Base-by-base conservation (phyloP, 2,329 filamentous ascomycete species). In the Aspergillus sp. region DNA sequence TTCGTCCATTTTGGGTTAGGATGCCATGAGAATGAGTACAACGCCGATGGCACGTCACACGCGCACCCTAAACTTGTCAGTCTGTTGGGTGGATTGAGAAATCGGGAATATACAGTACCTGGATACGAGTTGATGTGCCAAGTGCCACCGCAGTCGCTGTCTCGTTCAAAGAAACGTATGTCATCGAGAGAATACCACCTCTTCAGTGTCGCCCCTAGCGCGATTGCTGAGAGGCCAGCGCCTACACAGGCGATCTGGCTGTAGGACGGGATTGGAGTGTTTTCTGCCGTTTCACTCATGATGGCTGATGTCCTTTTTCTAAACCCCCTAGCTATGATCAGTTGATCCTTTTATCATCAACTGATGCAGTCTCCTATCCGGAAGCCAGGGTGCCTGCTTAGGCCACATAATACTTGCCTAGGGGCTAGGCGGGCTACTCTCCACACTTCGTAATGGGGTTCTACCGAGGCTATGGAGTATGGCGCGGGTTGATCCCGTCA, bases 121-220 rank as follows among this genome's bases (percentile, higher is more conserved):
- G 81, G 84, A 66, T 88, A 87, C 21, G 76, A 71, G 63, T 86
- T 87, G 47, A 78, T 76, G 63, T 77, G 76, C 85, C 85, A 87
- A 2, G 84, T 86, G 10, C 84, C 85, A 17, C 84, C 84, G 17
- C 82, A 71, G 2, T 75, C 75, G 6, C 72, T 62, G 55, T 82
- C 72, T 20, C 80, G 72, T 36, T 87, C 85, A 54, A 86, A 86
- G 63, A 87, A 76, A 10, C 71, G 71, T 56, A 87, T 77, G 54
- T 85, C 81, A 44, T 79, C 77, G 41, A 84, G 80, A 20, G 73
- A 75, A 45, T 86, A 78, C 73, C 80, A 78, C 29, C 80, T 70
- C 59, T 83, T 78, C 41, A 87, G 65, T 13, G 79, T 80, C 11
- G 80, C 82, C 4, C 79, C 84, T 48, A 86, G 76, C 0, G 80